A percentile compares a stretch with the other conserved stretches of the same genome.
Evolutionary conservation across 2,329 filamentous ascomycete species (phyloP).

Genomic region (Trichoderma gracile): DNA sequence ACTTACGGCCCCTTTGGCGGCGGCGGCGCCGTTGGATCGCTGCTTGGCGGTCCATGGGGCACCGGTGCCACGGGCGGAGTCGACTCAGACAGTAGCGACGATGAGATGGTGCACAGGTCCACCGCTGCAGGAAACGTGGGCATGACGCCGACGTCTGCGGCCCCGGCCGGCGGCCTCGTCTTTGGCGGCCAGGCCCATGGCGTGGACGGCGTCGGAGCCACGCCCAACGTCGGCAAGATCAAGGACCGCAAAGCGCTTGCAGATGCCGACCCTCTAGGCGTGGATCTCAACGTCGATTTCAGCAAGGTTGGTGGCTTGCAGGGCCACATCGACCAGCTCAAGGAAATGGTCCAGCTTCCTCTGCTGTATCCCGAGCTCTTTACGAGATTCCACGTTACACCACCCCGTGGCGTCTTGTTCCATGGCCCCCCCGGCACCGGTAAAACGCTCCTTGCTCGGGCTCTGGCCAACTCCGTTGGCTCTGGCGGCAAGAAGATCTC

Average conservation of each 20-base stretch:
- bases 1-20: constrained; percentile 93
- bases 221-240: constrained; percentile 87
- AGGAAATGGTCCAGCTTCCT: constrained; percentile 97
- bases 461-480: constrained; percentile 86
- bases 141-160: constrained; percentile 58
- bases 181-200: constrained; percentile 44
- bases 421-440: constrained; percentile 96
- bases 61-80: constrained; percentile 73
- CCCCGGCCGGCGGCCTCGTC: constrained; percentile 49
- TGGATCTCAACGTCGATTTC: constrained; percentile 90
- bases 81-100: constrained; percentile 96
- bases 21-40: constrained; percentile 68
- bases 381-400: constrained; percentile 85
- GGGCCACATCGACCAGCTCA: constrained; percentile 92
- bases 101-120: constrained; percentile 72
- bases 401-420: constrained; percentile 91
- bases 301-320: constrained; percentile 90
- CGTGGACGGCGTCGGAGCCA: constrained; percentile 48
- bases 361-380: constrained; percentile 95
- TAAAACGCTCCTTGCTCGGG: constrained; percentile 94
- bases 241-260: constrained; percentile 90
- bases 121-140: constrained; percentile 59
- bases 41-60: constrained; percentile 74
- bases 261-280: constrained; percentile 90
- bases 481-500: constrained; percentile 91